These are phyloP conservation scores for Drechmeria coniospora DNA, from an alignment of 2,329 filamentous ascomycete species.

Conservation along the genomic window DNA sequence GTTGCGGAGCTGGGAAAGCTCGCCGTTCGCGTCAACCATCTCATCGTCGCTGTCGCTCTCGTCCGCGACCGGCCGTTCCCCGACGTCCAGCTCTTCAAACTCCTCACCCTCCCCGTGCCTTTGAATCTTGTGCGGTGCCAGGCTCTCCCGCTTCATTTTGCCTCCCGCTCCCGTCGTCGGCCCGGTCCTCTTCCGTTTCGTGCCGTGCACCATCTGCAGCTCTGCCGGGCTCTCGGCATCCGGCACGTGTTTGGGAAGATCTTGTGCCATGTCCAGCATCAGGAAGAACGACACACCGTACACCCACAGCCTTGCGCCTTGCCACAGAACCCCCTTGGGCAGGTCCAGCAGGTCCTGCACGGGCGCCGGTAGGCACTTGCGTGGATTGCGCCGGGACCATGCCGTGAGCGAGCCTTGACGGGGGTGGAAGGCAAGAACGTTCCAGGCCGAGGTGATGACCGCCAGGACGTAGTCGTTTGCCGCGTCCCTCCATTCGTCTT, in stretches of 20 bases:
- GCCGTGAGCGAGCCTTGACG: slow-evolving; percentile 61
- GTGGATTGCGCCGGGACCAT: slow-evolving; percentile 75
- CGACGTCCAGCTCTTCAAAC: slow-evolving; percentile 22
- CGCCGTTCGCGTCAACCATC: slow-evolving; percentile 17
- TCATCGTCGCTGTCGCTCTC: slow-evolving; percentile 22
- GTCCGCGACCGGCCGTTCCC: slow-evolving; percentile 20
- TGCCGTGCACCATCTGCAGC: slow-evolving; percentile 15
- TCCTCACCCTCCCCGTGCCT: slow-evolving; percentile 24
- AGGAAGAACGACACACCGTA: slow-evolving; percentile 77
- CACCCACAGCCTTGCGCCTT: slow-evolving; percentile 64
- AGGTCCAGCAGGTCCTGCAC: slow-evolving; percentile 64
- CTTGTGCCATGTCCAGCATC: slow-evolving; percentile 74
- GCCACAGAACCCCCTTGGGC: slow-evolving; percentile 76
- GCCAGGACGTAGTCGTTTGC: slow-evolving; percentile 36
- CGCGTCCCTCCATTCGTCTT: slow-evolving; percentile 11
- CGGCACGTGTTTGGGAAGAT: slow-evolving; percentile 33
- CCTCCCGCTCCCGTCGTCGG: slow-evolving; percentile 35
- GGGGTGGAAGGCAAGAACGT: slow-evolving; percentile 67
- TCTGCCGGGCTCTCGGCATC: slow-evolving; percentile 18
- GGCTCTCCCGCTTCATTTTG: slow-evolving; percentile 30
- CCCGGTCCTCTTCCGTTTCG: slow-evolving; percentile 38
- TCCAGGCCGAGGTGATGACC: slow-evolving; percentile 37
- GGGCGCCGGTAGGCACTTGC: slow-evolving; percentile 55
- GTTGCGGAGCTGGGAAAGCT: slow-evolving; percentile 19
- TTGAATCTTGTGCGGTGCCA: slow-evolving; percentile 28